A percentile compares a stretch with the other conserved stretches of the same genome.
phyloP scores from a whole-genome alignment of 495 filamentous ascomycete genomes.

The Parathielavia hyrcaniae region DNA sequence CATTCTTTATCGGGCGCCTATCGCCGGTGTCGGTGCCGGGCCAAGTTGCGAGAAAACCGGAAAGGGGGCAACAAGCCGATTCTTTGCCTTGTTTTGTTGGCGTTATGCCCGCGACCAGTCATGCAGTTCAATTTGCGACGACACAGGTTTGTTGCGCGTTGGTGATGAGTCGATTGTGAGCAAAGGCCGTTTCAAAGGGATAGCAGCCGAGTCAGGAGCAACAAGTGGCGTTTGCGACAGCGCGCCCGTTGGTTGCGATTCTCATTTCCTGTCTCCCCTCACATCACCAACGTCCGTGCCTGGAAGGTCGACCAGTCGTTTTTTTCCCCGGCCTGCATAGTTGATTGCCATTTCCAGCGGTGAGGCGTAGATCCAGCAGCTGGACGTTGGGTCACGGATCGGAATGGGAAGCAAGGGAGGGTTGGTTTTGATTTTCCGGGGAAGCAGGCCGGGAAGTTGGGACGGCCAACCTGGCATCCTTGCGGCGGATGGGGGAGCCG shows the following conservation, averaged over 20 bases:
- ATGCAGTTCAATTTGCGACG: not conserved
- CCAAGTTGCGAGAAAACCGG: not conserved
- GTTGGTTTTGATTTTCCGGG: constrained; percentile 7
- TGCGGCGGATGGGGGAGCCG: constrained; percentile 21
- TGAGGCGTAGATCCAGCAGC: constrained; percentile 16
- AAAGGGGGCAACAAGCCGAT: constrained; percentile 3
- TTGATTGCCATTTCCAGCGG: constrained; percentile 19
- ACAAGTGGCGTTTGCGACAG: not conserved
- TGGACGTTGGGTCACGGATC: not conserved
- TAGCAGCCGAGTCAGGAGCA: constrained; percentile 3
- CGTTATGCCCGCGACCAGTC: not conserved
- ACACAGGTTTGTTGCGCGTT: constrained; percentile 10
- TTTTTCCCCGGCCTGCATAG: constrained; percentile 2
- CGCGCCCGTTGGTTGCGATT: not conserved
- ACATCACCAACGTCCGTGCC: not conserved
- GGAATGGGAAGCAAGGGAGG: not conserved
- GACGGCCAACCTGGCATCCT: constrained; percentile 7
- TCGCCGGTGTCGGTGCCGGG: constrained; percentile 7
- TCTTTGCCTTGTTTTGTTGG: constrained; percentile 5
- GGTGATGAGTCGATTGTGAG: constrained; percentile 13
- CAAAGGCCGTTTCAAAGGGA: not conserved
- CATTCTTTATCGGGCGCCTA: not conserved
- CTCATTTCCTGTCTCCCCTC: not conserved
- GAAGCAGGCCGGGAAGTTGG: constrained; percentile 17
- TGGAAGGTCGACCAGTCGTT: not conserved